Percentiles rank a stretch among this genome's conserved stretches.
phyloP scores from a whole-genome alignment of 2,329 filamentous ascomycete species.

The Leptodontidium sp. region DNA sequence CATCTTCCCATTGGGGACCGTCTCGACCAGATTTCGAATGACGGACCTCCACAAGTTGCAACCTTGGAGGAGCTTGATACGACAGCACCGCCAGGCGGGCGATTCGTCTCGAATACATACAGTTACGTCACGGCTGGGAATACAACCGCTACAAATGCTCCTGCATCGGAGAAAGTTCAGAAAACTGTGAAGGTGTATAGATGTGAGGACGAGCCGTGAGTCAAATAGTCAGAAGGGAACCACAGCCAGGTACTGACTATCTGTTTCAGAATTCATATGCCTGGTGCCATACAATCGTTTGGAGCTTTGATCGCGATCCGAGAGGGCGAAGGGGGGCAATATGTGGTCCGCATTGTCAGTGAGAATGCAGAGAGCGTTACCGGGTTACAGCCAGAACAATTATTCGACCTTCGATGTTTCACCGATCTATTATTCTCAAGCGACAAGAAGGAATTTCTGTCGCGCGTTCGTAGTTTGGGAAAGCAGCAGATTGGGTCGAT shows the following conservation, averaged over 20 bases:
- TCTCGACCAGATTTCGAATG: slow-evolving; percentile 4
- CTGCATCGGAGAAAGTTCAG: not conserved
- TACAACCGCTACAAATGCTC: not conserved
- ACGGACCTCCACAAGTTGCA: slow-evolving; percentile 17
- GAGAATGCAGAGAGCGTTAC: slow-evolving; percentile 36
- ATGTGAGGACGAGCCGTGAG: slow-evolving; percentile 38
- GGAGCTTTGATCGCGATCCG: slow-evolving; percentile 38
- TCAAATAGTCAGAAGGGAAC: not conserved
- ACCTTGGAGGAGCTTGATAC: slow-evolving; percentile 13
- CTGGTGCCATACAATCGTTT: slow-evolving; percentile 38
- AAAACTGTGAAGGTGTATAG: slow-evolving; percentile 29
- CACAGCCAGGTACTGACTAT: not conserved
- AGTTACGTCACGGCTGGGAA: slow-evolving; percentile 17
- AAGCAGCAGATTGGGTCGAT: slow-evolving; percentile 16
- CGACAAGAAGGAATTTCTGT: slow-evolving; percentile 35
- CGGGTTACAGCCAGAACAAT: slow-evolving; percentile 31
- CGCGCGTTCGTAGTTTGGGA: slow-evolving; percentile 26
- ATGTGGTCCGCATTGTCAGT: slow-evolving; percentile 36
- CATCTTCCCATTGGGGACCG: not conserved
- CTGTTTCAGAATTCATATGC: slow-evolving; percentile 35
- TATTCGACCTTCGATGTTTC: slow-evolving; percentile 38
- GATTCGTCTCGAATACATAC: slow-evolving; percentile 27
- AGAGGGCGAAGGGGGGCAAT: slow-evolving; percentile 28
- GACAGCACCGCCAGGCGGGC: slow-evolving; percentile 10
- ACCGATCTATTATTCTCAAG: slow-evolving; percentile 34